Conservation (phyloP, 441 rosid genomes). For the Populus hybrid region DNA sequence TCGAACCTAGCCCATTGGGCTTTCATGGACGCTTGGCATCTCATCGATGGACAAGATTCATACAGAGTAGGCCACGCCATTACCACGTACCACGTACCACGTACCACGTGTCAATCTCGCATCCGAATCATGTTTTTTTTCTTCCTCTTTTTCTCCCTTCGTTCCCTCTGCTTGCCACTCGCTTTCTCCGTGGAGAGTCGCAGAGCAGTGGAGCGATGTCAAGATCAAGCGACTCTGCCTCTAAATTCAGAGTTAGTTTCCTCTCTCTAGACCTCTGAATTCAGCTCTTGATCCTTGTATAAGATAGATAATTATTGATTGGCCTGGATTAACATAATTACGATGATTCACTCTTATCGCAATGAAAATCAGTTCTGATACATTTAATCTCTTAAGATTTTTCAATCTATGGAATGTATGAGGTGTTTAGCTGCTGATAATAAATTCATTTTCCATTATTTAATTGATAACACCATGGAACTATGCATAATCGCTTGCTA, state of each 20-base stretch:
- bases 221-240: constrained; percentile 45
- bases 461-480: no score
- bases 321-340: not conserved
- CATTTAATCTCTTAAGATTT: no score
- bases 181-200: constrained; percentile 17
- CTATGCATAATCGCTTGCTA: no score
- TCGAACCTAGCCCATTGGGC: no score
- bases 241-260: constrained; percentile 45
- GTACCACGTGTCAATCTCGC: constrained; percentile 28
- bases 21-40: no score
- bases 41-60: no score
- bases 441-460: no score
- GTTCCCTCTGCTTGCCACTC: not conserved
- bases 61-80: no score
- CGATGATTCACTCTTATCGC: not conserved
- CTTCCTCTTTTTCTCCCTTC: not conserved
- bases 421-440: no score
- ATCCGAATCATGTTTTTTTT: not conserved
- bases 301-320: not conserved
- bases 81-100: not conserved
- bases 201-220: constrained; percentile 40
- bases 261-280: not conserved
- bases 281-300: not conserved
- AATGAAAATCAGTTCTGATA: not conserved
- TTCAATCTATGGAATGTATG: no score